Percentiles rank a stretch among this genome's conserved stretches.
phyloP scores from a whole-genome alignment of 2,329 filamentous ascomycete genomes.

The Aspergillus cejpii region DNA sequence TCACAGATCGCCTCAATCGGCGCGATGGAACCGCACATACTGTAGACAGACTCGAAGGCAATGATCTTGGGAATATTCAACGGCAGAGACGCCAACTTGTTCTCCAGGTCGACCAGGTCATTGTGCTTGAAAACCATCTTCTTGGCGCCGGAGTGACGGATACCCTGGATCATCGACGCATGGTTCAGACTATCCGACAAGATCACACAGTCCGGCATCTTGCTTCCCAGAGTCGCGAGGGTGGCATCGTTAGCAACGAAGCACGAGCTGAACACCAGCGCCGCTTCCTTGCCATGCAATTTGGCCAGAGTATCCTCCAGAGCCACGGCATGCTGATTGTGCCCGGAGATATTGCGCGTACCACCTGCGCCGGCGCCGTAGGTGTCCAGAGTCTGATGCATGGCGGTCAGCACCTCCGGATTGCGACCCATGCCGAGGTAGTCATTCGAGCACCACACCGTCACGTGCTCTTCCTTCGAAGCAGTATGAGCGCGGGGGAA shows the following conservation, averaged over 20 bases:
- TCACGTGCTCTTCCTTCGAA: conserved; percentile 73
- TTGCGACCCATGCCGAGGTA: conserved; percentile 98
- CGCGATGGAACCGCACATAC: conserved; percentile 96
- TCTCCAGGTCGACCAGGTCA: conserved; percentile 84
- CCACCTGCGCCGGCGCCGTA: conserved; percentile 94
- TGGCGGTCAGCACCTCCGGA: conserved; percentile 72
- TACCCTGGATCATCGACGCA: conserved; percentile 98
- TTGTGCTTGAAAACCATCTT: conserved; percentile 99
- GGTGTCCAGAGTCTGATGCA: conserved; percentile 91
- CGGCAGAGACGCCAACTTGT: conserved; percentile 82
- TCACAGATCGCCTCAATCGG: conserved; percentile 96
- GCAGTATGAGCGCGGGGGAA: conserved; percentile 93
- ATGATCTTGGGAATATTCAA: conserved; percentile 90
- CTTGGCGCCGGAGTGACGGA: conserved; percentile 91
- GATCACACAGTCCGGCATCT: conserved; percentile 92
- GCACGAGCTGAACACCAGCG: conserved; percentile 93
- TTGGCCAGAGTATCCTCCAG: conserved; percentile 77
- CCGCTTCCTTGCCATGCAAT: conserved; percentile 84
- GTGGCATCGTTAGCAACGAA: conserved; percentile 98
- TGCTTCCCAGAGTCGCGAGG: conserved; percentile 90
- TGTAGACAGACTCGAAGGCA: conserved; percentile 97
- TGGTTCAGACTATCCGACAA: conserved; percentile 97
- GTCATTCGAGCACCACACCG: conserved; percentile 98
- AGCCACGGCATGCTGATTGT: conserved; percentile 87
- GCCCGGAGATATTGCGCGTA: conserved; percentile 94